Base-by-base conservation (phyloP, 306 rosid species). In the Vicia villosa region DNA sequence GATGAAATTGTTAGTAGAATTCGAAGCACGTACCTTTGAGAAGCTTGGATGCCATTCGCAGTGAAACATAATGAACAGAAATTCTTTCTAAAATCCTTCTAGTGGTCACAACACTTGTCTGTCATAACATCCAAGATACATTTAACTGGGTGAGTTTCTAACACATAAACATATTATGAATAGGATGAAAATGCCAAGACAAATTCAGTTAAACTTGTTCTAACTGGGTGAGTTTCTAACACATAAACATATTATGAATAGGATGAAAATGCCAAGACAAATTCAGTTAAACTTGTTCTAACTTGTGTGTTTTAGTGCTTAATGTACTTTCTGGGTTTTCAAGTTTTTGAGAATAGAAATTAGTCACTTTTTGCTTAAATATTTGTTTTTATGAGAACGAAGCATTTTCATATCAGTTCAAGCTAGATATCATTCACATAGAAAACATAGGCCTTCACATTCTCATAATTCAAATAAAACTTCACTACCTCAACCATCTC, bases 41-140 rank as follows among this genome's bases (percentile, higher is more conserved):
- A 81, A 93, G 89, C 78, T 92, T 88, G 93, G 96, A 90, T 6
- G 98, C 98, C 87, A 90, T 85, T 52, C 93, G 63, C 74, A 79
- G 82, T 13, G 98, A 88, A 79, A 84, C 81, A 77, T 93, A 72
- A 80, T 83, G 93, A 24, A 90, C 85, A 67, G 85, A 59, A 77
- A 90, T 76, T 79, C 93, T 86, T 79, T 93, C 98, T 54, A 93
- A 76, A 73, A 93, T 59, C 56, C 96, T 85, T 79, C 98, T 82
- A 6, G 96, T 93, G 7, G 98, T 93, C 62, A 83, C 88, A 63
- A 90, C 83, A 14, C 88, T 88, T 21, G 89, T 73, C 98, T 93
- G 84, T 37, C 10, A 82, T 72, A 72, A 63, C 69, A 85, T 68
- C 68, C 43, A 21, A 63, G 72, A 55, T 42, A 68, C n/a, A 40